Base-by-base conservation (phyloP, 495 filamentous ascomycete species). In the Aspergillus mulundensis region DNA sequence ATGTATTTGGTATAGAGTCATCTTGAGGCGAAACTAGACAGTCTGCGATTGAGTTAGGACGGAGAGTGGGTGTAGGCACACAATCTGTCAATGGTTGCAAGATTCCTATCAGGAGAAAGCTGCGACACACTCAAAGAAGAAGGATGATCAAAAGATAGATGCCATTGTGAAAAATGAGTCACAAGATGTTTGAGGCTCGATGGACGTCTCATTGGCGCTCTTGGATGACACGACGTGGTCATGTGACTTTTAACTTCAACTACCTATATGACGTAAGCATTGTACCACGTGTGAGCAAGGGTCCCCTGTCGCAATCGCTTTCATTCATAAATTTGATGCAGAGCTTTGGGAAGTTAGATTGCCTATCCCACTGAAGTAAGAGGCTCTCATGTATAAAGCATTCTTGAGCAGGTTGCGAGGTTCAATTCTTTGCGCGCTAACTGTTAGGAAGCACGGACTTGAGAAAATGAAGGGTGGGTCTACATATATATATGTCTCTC, bases 131-230 rank as follows among this genome's bases (percentile, higher is more conserved):
- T 34, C 36, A 53, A 36, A 36, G 39, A 32, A 32, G 8, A 8
- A 25, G 6, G 16, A 23, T 8, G 50, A 5, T 45, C 24, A 61
- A 23, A 50, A 52, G 41, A 21, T 24, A 30, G 52, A 56, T 34
- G 23, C 48, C 60, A 62, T 62, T 30, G n/a, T 59, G 60, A 52
- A 48, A 19, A 48, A 42, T 61, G 59, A 61, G 54, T 61, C 59
- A 57, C 28, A 50, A 38, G 36, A 41, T 24, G 12, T n/a, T n/a
- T 24, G 24, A 30, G 14, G 18, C 39, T 38, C 11, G 25, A 38
- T 16, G 23, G 20, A 18, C 11, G 38, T 41, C 36, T 52, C 5
- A n/a, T 43, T 39, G 21, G 14, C n/a, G 38, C 25, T 43, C 42
- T 25, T 42, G 3, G 24, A 34, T 56, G 45, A 57, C 39, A 57